Base-by-base conservation (phyloP, 1,284 basidiomycete species). In the Cryptococcus sp. region DNA sequence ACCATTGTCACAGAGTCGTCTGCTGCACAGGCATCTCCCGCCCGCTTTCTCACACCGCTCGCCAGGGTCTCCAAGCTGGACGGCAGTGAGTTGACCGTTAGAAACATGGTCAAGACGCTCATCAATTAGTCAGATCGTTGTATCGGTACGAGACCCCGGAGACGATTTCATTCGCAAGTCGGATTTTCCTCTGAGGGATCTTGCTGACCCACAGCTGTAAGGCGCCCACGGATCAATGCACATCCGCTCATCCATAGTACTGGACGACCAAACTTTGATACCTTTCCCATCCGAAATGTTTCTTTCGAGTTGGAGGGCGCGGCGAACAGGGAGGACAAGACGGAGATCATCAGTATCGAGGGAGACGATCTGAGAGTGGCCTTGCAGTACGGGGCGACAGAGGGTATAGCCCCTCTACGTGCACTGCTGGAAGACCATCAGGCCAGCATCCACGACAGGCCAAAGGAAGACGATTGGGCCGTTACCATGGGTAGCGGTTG, bases 401-500 rank as follows among this genome's bases (percentile, higher is more conserved):
- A 80, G 9, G 92, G 91, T 4, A 68, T 87, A 22, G 75, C 78
- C 11, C 72, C 75, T 23, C 72, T 94, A 14, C 66, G 80, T 23
- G 75, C 81, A 12, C 88, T 84, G 84, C 69, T 89, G 26, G 72
- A 76, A 49, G 79, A 78, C 2, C 72, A 89, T 46, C 87, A 92
- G 70, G 79, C 80, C 59, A 63, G 66, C 4, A 78, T 79, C 40
- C 87, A 90, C 58, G 78, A 54, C 37, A 58, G 64, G 44, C 75
- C 75, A 57, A 68, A 68, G 43, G 79, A 77, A 7, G 71, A 73
- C 11, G n/a, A n/a, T n/a, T 95, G 89, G 88, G 74, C 78, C 37
- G 69, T 94, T 4, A 84, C 82, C 40, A 74, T 94, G 14, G 91
- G 91, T 0, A 78, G 78, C 38, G 93, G 92, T 5, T 87, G 85